Evolutionary conservation across 2,329 filamentous ascomycete genomes (phyloP), one percentile per base, ranked within the genome.

Genomic region (Cercospora sp.): DNA sequence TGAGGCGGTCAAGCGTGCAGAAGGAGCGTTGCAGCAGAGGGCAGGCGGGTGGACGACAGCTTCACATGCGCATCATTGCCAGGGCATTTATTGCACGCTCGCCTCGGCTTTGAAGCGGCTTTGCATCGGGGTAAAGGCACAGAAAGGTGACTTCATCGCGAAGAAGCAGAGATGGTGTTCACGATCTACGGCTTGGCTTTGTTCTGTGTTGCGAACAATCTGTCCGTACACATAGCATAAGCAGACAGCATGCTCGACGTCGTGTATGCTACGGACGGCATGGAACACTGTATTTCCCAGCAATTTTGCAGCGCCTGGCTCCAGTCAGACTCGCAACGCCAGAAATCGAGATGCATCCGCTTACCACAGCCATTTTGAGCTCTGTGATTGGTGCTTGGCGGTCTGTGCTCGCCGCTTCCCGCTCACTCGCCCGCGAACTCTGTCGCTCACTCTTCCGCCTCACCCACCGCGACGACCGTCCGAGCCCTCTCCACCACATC

Each of bases 1-100:
- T 62, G 70, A 67, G 70, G 67, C 66, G 61, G 55, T 60, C 61
- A 40, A 40, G 51, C 28, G 65, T 43, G 65, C 24, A 66, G 21
- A n/a, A 30, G 53, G 53, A 10, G 26, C 37, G 37, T n/a, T 43
- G 37, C 37, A 43, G 37, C 26, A 30, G 53, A 34, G 21, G 26
- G n/a, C 26, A 12, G 53, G 30, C 53, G 24, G 30, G 49, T 21
- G 49, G 49, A 53, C 53, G 12, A 8, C 26, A 66, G 58, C 61
- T 63, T 55, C 63, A 66, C 63, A 65, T 65, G 63, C 63, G 57
- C 26, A 21, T 60, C 55, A 51, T 28, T 16, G 10, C 37, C 32
- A 26, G 34, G 26, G 51, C 43, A 49, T 62, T 55, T 60, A 18
- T 18, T 40, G 24, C 28, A 34, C 32, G 58, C 65, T 62, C 40